Evolutionary conservation across 78 protist genomes (phyloP).

Genomic region (Dictyostelium purpureum): DNA sequence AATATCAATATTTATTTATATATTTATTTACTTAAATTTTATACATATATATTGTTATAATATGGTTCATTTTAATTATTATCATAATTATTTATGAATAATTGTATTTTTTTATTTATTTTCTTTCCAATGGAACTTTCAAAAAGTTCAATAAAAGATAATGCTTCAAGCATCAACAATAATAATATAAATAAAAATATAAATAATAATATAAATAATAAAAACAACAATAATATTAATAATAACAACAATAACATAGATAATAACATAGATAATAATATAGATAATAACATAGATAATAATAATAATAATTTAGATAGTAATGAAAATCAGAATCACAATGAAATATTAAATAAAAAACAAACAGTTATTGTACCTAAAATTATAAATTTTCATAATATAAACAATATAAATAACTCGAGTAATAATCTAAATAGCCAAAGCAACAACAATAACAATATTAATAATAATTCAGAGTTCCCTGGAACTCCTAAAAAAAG

Average conservation of each 20-base stretch:
- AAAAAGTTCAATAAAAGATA: not conserved
- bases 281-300: not conserved
- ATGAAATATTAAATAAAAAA: not conserved
- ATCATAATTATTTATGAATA: too few species aligned
- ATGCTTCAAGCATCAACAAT: not conserved
- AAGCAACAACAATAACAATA: not conserved
- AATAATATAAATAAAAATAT: not conserved
- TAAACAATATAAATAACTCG: too few species aligned
- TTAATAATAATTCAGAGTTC: not conserved
- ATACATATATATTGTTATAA: too few species aligned
- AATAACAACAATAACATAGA: not conserved
- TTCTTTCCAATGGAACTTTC: not conserved
- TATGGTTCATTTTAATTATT: too few species aligned
- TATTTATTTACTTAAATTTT: too few species aligned
- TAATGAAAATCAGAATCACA: not conserved
- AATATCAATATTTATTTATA: too few species aligned
- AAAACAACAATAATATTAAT: not conserved
- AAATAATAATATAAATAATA: not conserved
- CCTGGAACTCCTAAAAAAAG: not conserved
- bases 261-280: not conserved
- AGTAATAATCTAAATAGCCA: not conserved
- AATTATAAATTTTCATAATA: not conserved
- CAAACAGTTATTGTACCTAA: not conserved
- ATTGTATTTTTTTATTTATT: too few species aligned
- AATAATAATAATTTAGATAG: not conserved